Conservation (phyloP, 2,329 filamentous ascomycete species). For the Xylariaceae sp. region DNA sequence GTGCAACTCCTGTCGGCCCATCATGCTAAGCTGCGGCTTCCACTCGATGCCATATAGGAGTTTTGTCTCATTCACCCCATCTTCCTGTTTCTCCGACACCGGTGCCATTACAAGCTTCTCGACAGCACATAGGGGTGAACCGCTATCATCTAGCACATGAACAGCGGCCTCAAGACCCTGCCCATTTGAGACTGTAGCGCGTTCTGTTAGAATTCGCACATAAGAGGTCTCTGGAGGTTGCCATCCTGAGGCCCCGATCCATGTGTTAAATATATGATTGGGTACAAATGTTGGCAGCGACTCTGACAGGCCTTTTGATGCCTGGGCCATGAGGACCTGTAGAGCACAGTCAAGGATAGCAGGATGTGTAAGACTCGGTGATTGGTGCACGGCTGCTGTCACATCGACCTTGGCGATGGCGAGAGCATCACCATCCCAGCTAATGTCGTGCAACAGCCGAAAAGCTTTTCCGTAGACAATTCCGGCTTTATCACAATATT, state of each 20-base stretch:
- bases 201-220: too few relatives aligned
- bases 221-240: too few relatives aligned
- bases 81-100: slow-evolving; percentile 30
- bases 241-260: slow-evolving; percentile 14
- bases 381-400: slow-evolving; percentile 20
- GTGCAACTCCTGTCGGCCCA: slow-evolving; percentile 35
- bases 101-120: slow-evolving; percentile 23
- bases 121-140: slow-evolving; percentile 35
- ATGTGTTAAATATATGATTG: slow-evolving; percentile 33
- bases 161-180: too few relatives aligned
- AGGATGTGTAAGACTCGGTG: slow-evolving; percentile 40
- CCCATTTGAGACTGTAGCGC: too few relatives aligned
- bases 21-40: slow-evolving; percentile 43
- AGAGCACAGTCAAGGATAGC: slow-evolving; percentile 42
- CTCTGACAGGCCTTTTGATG: slow-evolving; percentile 24
- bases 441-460: slow-evolving; percentile 34
- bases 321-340: slow-evolving; percentile 34
- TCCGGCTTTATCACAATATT: slow-evolving; percentile 36
- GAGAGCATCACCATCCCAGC: slow-evolving; percentile 32
- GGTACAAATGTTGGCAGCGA: slow-evolving; percentile 33
- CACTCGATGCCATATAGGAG: slow-evolving; percentile 41
- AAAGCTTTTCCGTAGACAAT: slow-evolving; percentile 38
- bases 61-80: slow-evolving; percentile 21
- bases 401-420: slow-evolving; percentile 31
- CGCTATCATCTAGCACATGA: slow-evolving; percentile 22